Evolutionary conservation across 2,329 filamentous ascomycete species (phyloP), one percentile per base, ranked within the genome.

Genomic region (Dactylella cylindrospora): DNA sequence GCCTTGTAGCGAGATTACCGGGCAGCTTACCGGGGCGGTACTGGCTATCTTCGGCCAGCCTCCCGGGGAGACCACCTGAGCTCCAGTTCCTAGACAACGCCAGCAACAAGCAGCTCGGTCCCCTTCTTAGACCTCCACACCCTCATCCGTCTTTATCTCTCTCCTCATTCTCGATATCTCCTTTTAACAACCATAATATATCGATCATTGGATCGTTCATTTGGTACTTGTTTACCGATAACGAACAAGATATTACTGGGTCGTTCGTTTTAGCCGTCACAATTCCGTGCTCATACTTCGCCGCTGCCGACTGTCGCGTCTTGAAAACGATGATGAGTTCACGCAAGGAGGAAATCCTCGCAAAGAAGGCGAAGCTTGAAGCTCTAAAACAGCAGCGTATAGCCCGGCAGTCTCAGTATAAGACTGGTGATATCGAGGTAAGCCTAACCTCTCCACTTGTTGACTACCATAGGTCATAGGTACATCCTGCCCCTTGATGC

Each of bases 311-410:
- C 46, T 9, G 19, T 40, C 54, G 54, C 40, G 28, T 35, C 33
- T 28, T 35, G 25, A 51, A 20, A 19, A 31, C 26, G 38, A 65
- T 43, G 31, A 69, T 68, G 76, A 85, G 83, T 73, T 77, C 90
- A 79, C 86, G 90, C 70, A 86, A 89, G 77, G 90, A 95, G 78
- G 93, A 98, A 78, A 95, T 98, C 68, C 78, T 93, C 69, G 90
- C 90, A 68, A 98, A 98, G 77, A 91, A 88, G 78, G 91, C 90
- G 66, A 96, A 93, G 79, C 88, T 98, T 70, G 90, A 88, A 43
- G 93, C 97, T 79, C 81, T 98, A 67, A 96, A 95, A 77, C 83
- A 88, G 65, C 90, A 96, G 76, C 83, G 93, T 69, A 90, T 94
- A 73, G 77, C 91, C 68, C 82, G 88, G 66, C 87, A 81, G 71